Conservation (phyloP, 768 basidiomycete genomes). For the Phaffia tasmanica region DNA sequence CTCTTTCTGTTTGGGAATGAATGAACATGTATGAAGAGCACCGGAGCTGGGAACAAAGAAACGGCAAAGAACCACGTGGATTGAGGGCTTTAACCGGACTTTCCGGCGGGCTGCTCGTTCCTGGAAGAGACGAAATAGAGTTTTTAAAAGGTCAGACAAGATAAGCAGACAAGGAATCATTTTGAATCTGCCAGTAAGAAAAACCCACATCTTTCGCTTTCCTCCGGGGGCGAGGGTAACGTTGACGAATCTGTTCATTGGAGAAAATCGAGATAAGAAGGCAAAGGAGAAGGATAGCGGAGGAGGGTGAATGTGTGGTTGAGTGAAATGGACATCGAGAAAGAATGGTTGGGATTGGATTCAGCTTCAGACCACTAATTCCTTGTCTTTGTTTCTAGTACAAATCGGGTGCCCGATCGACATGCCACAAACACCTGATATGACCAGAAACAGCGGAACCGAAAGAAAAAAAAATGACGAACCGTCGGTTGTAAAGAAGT, state of each 20-base stretch:
- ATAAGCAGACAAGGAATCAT: conserved; percentile 1
- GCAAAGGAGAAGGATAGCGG: conserved; percentile 16
- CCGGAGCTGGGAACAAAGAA: conserved; percentile 1
- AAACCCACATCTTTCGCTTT: conserved; percentile 89
- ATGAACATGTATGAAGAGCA: conserved; percentile 1
- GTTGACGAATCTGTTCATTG: conserved; percentile 69
- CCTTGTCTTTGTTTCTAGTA: too few species aligned
- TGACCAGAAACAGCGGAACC: too few species aligned
- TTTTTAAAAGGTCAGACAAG: not conserved
- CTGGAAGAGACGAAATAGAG: not conserved
- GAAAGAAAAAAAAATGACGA: not conserved
- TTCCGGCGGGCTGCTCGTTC: conserved; percentile 12
- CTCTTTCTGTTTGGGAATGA: too few species aligned
- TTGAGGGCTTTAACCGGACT: conserved; percentile 7
- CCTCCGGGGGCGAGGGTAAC: conserved; percentile 81
- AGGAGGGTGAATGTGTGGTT: not conserved
- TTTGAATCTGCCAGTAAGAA: conserved; percentile 19
- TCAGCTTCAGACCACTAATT: too few species aligned
- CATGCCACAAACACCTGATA: too few species aligned
- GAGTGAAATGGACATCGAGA: not conserved
- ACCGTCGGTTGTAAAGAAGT: conserved; percentile 85
- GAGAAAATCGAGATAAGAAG: not conserved
- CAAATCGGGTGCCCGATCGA: not conserved
- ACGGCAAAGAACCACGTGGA: too few species aligned
- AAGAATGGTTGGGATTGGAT: conserved; percentile 28